Conservation (phyloP, 768 basidiomycete genomes). For the Leccinum disarticulatum region DNA sequence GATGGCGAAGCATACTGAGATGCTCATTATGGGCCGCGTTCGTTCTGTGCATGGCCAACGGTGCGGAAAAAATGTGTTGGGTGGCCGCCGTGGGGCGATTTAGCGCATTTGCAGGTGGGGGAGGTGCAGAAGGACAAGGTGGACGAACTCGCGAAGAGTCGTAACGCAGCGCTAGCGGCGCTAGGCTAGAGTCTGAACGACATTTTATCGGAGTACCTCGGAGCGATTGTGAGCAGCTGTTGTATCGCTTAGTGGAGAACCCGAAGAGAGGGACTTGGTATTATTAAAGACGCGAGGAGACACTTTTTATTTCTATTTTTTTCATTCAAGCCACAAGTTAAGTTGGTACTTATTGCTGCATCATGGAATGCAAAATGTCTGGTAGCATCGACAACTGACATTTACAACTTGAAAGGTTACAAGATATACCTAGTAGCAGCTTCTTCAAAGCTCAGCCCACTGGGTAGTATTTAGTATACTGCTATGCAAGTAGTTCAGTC, state of each 20-base stretch:
- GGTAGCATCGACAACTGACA: too few species aligned
- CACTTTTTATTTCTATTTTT: too few species aligned
- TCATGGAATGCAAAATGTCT: too few species aligned
- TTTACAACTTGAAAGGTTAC: too few species aligned
- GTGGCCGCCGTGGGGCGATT: slow-evolving; percentile 81
- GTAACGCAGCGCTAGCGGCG: slow-evolving; percentile 43
- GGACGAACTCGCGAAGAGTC: slow-evolving; percentile 48
- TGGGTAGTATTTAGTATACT: too few species aligned
- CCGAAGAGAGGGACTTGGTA: too few species aligned
- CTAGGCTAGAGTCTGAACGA: too few species aligned
- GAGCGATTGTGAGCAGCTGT: background rate
- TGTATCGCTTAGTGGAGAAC: background rate
- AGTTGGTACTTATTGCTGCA: too few species aligned
- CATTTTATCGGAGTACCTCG: background rate
- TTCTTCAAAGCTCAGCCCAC: too few species aligned
- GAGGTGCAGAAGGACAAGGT: slow-evolving; percentile 55
- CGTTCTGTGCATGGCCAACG: slow-evolving; percentile 92
- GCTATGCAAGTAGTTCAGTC: background rate
- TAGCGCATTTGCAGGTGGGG: slow-evolving; percentile 82
- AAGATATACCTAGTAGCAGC: too few species aligned
- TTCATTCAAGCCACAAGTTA: too few species aligned
- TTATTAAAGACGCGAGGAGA: too few species aligned
- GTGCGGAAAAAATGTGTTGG: slow-evolving; percentile 84
- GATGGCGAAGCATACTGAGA: slow-evolving; percentile 74
- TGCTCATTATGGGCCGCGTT: slow-evolving; percentile 80